Evolutionary conservation across 2,329 filamentous ascomycete species (phyloP).

Genomic region (Cytospora leucostoma): DNA sequence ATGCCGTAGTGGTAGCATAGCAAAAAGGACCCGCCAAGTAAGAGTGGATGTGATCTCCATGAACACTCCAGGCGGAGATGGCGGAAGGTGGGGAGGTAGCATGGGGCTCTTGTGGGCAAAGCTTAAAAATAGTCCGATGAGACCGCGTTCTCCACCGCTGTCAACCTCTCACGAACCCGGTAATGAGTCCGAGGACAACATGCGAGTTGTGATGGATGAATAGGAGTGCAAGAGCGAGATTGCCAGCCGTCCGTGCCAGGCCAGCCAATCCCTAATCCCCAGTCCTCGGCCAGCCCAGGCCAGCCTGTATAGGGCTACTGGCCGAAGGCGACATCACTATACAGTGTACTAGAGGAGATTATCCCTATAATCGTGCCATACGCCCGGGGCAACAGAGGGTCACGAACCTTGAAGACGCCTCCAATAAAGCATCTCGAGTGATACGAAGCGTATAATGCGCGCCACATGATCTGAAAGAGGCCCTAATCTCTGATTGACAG

Average conservation of each 20-base stretch:
- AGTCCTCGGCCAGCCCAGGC: constrained; percentile 18
- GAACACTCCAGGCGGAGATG: background rate
- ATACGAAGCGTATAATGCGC: constrained; percentile 7
- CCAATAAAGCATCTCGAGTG: constrained; percentile 9
- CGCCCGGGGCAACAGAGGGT: constrained; percentile 8
- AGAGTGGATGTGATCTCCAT: background rate
- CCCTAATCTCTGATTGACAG: background rate
- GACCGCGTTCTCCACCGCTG: constrained; percentile 7
- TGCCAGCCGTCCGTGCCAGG: constrained; percentile 19
- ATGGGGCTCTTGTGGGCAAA: too few species aligned
- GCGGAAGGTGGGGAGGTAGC: background rate
- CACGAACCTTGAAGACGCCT: constrained; percentile 9
- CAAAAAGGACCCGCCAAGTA: background rate
- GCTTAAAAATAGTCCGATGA: background rate
- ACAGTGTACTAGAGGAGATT: background rate
- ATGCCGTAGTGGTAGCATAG: background rate
- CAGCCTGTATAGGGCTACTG: constrained; percentile 13
- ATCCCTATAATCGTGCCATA: background rate
- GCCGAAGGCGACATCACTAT: background rate
- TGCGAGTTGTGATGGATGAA: constrained; percentile 10
- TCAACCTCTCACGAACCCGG: constrained; percentile 10
- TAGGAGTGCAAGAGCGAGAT: constrained; percentile 9
- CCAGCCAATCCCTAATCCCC: constrained; percentile 11
- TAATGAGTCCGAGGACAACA: constrained; percentile 16
- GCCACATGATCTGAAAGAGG: constrained; percentile 2